Base-by-base conservation (phyloP, 495 filamentous ascomycete genomes). In the Daldinia caldariorum region DNA sequence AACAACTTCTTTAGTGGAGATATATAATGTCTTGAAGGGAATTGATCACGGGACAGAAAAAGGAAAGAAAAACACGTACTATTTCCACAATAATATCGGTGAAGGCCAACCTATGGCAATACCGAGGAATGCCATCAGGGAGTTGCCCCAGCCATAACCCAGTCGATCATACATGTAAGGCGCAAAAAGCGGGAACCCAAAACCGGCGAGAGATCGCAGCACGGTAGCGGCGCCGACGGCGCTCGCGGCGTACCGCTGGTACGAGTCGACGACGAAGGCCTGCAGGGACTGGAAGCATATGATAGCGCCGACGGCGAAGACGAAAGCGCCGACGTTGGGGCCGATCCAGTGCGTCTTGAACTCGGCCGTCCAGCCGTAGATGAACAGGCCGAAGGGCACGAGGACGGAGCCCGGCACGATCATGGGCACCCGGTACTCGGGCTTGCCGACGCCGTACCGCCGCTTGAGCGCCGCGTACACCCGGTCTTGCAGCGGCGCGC, bases 121-220 rank as follows among this genome's bases (percentile, higher is more conserved):
- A 0, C 82, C 82, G n/a, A 86, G 66, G 51, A 87, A 83, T 0
- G 82, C 87, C 63, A 89, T 78, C 8, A 89, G 58, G 51, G 82
- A 85, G 59, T 84, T 86, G 4, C 85, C 87, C 84, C 85, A 87
- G 29, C 86, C 87, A 62, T 85, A 77, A 2, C 83, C 84, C 9
- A 89, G 77, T 18, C 77, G 78, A 34, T 77, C 66, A 73, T 88
- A 94, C 84, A 93, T 81, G 34, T 79, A 81, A 2, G 88, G 89
- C 4, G 90, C 89, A 67, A 94, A 94, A 4, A 95, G 80, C 22
- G 92, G 92, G 64, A 95, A 94, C 13, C 83, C 86, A 72, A 94
- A 93, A 1, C 91, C 91, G 0, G 88, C 88, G 13, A 93, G 49
- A 22, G 83, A 88, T 16, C 92, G 82, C 68, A 94, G 73, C 12